Evolutionary conservation across 2,329 filamentous ascomycete genomes (phyloP).

Genomic region (Dichotomopilus funicola): DNA sequence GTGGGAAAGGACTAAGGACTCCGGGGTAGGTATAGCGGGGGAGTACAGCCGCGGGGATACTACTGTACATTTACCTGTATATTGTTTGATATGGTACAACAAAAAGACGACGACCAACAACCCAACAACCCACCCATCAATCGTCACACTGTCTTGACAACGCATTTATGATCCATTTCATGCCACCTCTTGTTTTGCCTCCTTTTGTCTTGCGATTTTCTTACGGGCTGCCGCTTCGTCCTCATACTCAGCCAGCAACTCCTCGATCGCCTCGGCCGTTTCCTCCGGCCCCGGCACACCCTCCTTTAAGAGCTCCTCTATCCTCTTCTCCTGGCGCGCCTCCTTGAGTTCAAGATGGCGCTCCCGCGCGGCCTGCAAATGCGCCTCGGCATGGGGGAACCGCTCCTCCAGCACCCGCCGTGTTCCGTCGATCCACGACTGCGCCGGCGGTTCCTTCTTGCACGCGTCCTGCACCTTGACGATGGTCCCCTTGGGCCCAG

Average conservation of each 20-base stretch:
- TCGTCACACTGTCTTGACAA: no score
- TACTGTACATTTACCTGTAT: slow-evolving; percentile 9
- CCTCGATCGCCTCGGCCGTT: slow-evolving; percentile 17
- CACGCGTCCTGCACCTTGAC: slow-evolving; percentile 85
- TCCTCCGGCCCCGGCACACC: slow-evolving; percentile 16
- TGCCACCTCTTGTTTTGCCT: no score
- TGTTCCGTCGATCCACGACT: slow-evolving; percentile 43
- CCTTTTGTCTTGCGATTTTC: no score
- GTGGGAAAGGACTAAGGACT: not conserved
- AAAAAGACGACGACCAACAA: slow-evolving; percentile 8
- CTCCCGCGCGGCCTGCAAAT: slow-evolving; percentile 43
- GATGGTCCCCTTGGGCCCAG: slow-evolving; percentile 78
- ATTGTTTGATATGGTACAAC: slow-evolving; percentile 19
- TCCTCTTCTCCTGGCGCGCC: slow-evolving; percentile 37
- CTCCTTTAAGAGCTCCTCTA: slow-evolving; percentile 28
- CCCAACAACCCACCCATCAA: no score
- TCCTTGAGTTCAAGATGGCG: slow-evolving; percentile 50
- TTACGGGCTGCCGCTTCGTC: no score
- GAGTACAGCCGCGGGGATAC: no score
- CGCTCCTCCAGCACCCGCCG: slow-evolving; percentile 39
- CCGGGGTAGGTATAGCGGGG: not conserved
- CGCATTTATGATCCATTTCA: no score
- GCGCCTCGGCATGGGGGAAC: slow-evolving; percentile 40
- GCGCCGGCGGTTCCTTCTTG: slow-evolving; percentile 63
- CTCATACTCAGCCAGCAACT: slow-evolving; percentile 1